Conservation (phyloP, 2,329 filamentous ascomycete species). For the Trichophyton mentagrophytes region DNA sequence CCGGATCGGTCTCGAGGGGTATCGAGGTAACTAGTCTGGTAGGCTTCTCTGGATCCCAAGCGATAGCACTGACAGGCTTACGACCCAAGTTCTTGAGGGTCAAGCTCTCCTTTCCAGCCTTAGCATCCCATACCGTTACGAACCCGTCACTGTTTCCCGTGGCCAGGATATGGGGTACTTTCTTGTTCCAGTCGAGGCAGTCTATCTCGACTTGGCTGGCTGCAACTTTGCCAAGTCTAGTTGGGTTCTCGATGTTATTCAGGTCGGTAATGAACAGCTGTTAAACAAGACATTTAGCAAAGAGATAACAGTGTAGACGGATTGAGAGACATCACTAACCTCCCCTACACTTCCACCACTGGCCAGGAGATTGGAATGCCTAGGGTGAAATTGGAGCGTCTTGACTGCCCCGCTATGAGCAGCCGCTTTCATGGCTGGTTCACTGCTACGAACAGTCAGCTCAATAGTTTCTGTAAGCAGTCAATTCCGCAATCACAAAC, state of each 20-base stretch:
- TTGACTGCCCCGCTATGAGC: constrained; percentile 92
- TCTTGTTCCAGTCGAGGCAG: constrained; percentile 96
- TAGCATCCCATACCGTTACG: constrained; percentile 96
- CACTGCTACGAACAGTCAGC: constrained; percentile 39
- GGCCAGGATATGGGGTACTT: constrained; percentile 89
- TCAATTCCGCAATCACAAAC: constrained; percentile 24
- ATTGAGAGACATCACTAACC: constrained; percentile 20
- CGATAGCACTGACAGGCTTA: constrained; percentile 87
- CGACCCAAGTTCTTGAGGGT: constrained; percentile 81
- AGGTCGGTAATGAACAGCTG: constrained; percentile 84
- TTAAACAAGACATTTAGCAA: constrained; percentile 7
- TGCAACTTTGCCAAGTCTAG: constrained; percentile 74
- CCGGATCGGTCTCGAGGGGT: constrained; percentile 72
- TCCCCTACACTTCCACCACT: constrained; percentile 92
- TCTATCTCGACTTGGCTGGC: constrained; percentile 91
- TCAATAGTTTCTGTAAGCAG: constrained; percentile 2
- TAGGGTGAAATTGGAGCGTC: constrained; percentile 89
- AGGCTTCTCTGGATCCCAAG: constrained; percentile 89
- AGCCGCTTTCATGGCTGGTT: constrained; percentile 71
- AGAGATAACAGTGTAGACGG: background rate
- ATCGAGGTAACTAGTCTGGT: constrained; percentile 91
- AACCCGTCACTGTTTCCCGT: constrained; percentile 89
- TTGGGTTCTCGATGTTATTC: constrained; percentile 76
- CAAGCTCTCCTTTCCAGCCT: constrained; percentile 92
- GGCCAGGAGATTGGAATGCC: constrained; percentile 79